Percentiles rank a stretch among this genome's conserved stretches.
Conservation (phyloP, 78 protist species). For the Corallochytrium limacisporum region DNA sequence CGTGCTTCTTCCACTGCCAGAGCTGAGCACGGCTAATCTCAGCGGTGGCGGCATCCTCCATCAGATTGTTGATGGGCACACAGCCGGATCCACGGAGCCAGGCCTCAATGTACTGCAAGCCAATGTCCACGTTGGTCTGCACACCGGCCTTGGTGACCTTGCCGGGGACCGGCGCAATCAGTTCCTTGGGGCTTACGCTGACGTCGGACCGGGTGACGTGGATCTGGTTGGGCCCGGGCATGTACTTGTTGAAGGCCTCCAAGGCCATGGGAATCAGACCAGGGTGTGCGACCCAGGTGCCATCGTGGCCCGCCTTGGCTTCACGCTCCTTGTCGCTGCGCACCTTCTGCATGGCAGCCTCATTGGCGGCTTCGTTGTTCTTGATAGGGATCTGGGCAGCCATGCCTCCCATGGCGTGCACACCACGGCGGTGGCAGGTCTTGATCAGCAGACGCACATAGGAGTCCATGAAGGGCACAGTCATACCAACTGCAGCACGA, state of each 20-base stretch:
- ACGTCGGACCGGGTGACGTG: constrained; percentile 9
- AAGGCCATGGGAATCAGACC: constrained; percentile 47
- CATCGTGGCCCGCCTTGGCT: constrained; percentile 53
- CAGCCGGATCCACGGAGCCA: constrained; percentile 56
- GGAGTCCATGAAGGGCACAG: constrained; percentile 46
- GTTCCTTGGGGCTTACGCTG: constrained; percentile 6
- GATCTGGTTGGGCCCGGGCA: constrained; percentile 49
- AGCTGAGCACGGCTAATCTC: constrained; percentile 58
- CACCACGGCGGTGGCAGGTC: constrained; percentile 61
- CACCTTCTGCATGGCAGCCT: constrained; percentile 52
- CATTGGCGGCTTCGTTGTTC: constrained; percentile 31
- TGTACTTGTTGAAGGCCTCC: constrained; percentile 41
- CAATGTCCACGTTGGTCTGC: constrained; percentile 34
- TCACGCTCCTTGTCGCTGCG: constrained; percentile 45
- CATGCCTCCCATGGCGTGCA: constrained; percentile 62
- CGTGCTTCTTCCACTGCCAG: constrained; percentile 64
- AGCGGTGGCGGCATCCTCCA: constrained; percentile 66
- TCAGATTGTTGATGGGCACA: constrained; percentile 37
- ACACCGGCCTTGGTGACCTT: constrained; percentile 38
- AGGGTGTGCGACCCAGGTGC: constrained; percentile 63
- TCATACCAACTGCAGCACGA: constrained; percentile 39
- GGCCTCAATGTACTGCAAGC: constrained; percentile 31
- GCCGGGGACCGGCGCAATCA: constrained; percentile 38
- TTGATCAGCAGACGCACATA: constrained; percentile 41
- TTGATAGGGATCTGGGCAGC: constrained; percentile 63